phyloP scores from a whole-genome alignment of 2,329 filamentous ascomycete genomes.

The Exophiala sp. region DNA sequence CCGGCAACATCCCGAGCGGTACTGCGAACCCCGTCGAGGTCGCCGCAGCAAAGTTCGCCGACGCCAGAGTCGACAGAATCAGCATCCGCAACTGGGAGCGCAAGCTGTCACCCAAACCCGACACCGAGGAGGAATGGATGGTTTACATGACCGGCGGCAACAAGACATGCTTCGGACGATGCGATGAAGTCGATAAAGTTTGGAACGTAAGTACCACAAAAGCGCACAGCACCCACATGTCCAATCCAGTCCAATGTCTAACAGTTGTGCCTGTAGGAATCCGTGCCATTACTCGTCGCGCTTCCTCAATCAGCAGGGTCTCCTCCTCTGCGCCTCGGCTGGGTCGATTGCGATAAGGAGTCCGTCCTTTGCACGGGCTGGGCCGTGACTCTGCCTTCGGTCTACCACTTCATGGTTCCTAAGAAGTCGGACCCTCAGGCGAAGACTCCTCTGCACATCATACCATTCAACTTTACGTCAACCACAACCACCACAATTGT shows the following conservation, averaged over 20 bases:
- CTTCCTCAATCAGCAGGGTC: conserved; percentile 39
- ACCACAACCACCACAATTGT: conserved; percentile 57
- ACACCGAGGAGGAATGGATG: conserved; percentile 54
- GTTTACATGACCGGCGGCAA: conserved; percentile 62
- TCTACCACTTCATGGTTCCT: conserved; percentile 59
- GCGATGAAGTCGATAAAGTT: conserved; percentile 52
- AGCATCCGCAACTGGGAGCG: conserved; percentile 57
- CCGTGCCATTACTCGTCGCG: conserved; percentile 49
- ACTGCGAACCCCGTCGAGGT: conserved; percentile 34
- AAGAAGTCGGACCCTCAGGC: conserved; percentile 52
- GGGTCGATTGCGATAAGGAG: conserved; percentile 58
- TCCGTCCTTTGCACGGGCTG: conserved; percentile 59
- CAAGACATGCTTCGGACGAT: conserved; percentile 61
- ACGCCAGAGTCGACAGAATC: conserved; percentile 50
- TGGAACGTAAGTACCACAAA: conserved; percentile 41
- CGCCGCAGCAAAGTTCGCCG: conserved; percentile 48
- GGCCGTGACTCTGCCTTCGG: conserved; percentile 54
- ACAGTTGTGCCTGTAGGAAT: conserved; percentile 41
- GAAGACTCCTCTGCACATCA: conserved; percentile 51
- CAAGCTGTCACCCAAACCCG: conserved; percentile 44
- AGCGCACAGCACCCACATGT: neutral
- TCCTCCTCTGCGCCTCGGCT: conserved; percentile 55
- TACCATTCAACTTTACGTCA: conserved; percentile 56
- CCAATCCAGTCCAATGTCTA: neutral
- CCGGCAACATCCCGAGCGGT: conserved; percentile 42